Conservation (phyloP, 163 green algal genomes). For the Smithsoniella earleae region DNA sequence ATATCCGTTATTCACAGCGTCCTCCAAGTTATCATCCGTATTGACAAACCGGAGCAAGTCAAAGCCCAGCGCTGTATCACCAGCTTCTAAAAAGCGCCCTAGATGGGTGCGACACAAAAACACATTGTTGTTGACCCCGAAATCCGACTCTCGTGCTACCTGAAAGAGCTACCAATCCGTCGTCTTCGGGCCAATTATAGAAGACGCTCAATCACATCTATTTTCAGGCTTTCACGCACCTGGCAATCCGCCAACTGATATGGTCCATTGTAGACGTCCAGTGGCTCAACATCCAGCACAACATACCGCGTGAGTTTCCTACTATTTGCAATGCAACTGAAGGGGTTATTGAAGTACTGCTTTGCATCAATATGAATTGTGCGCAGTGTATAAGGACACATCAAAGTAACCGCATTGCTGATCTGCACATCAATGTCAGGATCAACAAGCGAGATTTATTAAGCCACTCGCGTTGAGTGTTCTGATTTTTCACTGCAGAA, state of each 20-base stretch:
- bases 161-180: slow-evolving; percentile 35
- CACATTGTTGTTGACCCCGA: slow-evolving; percentile 82
- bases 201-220: not conserved
- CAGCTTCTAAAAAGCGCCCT: slow-evolving; percentile 74
- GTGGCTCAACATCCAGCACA: slow-evolving; percentile 80
- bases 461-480: too few species aligned
- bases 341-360: slow-evolving; percentile 71
- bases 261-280: slow-evolving; percentile 20
- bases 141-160: slow-evolving; percentile 76
- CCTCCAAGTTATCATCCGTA: slow-evolving; percentile 63
- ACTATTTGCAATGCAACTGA: slow-evolving; percentile 51
- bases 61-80: slow-evolving; percentile 84
- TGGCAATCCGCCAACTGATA: slow-evolving; percentile 46
- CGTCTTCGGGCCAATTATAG: slow-evolving; percentile 18
- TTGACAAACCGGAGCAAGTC: slow-evolving; percentile 71
- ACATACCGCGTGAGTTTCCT: slow-evolving; percentile 77
- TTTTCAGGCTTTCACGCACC: slow-evolving; percentile 37
- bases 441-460: too few species aligned
- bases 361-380: slow-evolving; percentile 48
- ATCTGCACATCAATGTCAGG: slow-evolving; percentile 50
- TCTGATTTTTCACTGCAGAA: too few species aligned
- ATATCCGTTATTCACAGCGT: slow-evolving; percentile 52
- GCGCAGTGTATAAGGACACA: slow-evolving; percentile 77
- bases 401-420: slow-evolving; percentile 75
- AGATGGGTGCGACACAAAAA: slow-evolving; percentile 77